A percentile compares a stretch with the other conserved stretches of the same genome.
phyloP scores from a whole-genome alignment of 208 protist species.

The Crithidia expoeki region DNA sequence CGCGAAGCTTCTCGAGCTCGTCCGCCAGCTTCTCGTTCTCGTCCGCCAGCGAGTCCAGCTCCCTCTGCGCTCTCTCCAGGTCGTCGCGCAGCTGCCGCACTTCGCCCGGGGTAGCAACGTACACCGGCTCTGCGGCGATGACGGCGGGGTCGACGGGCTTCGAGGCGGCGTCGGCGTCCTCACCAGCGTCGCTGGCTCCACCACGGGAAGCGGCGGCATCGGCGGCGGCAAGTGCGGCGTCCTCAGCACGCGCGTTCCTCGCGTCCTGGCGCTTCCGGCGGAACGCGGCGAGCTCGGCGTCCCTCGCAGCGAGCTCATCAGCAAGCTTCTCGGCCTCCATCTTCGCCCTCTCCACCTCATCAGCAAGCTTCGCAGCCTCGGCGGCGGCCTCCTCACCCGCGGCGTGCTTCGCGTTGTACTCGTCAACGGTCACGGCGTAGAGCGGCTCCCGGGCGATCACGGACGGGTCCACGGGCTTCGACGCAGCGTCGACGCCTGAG shows the following conservation, averaged over 20 bases:
- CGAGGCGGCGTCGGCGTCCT: background rate
- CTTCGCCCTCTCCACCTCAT: background rate
- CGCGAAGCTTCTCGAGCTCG: no score
- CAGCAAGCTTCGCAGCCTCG: background rate
- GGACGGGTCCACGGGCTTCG: background rate
- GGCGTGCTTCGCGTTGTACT: conserved; percentile 10
- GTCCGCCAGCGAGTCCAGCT: no score
- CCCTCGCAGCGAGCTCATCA: conserved; percentile 18
- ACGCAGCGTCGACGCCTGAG: background rate
- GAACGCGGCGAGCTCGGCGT: conserved; percentile 14
- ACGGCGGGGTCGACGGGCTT: background rate
- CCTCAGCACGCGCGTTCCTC: conserved; percentile 2
- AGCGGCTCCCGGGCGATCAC: conserved; percentile 10
- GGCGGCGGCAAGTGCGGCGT: conserved; percentile 14
- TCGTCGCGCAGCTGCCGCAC: no score
- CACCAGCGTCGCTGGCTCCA: background rate
- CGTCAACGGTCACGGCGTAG: background rate
- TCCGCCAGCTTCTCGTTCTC: no score
- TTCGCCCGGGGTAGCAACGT: no score
- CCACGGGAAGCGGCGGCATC: background rate
- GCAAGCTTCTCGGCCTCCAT: conserved; percentile 1
- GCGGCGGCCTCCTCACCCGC: background rate
- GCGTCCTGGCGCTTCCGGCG: conserved; percentile 17
- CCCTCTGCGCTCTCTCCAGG: no score
- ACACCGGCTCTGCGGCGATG: background rate